phyloP scores from a whole-genome alignment of 2,329 filamentous ascomycete genomes.

The Torrubiellomyces zombiae region DNA sequence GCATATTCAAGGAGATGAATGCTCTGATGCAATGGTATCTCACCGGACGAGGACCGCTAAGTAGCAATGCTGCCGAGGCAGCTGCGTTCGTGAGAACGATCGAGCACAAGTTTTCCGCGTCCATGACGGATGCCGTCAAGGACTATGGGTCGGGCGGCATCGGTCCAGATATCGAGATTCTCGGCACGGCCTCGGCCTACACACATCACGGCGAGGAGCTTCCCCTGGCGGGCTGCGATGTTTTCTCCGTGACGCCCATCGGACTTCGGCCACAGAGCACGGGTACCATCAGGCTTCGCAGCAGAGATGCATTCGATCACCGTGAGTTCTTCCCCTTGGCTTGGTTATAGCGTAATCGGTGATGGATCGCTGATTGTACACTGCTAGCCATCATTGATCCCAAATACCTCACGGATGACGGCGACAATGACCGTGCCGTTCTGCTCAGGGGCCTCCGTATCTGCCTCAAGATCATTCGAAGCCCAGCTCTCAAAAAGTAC shows the following conservation, averaged over 20 bases:
- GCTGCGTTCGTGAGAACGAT: constrained; percentile 6
- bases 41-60: constrained; percentile 6
- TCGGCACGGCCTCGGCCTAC: constrained; percentile 5
- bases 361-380: not conserved
- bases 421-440: constrained; percentile 7
- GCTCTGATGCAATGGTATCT: constrained; percentile 6
- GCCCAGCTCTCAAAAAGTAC: constrained; percentile 4
- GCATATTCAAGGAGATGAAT: constrained; percentile 5
- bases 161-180: constrained; percentile 7
- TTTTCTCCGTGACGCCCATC: constrained; percentile 5
- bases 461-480: constrained; percentile 5
- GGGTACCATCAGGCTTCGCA: constrained; percentile 6
- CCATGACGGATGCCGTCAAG: constrained; percentile 3
- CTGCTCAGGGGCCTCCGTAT: constrained; percentile 6
- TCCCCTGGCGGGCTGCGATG: constrained; percentile 1
- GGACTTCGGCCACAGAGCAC: constrained; percentile 6
- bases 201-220: constrained; percentile 8
- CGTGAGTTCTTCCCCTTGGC: constrained; percentile 4
- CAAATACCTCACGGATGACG: constrained; percentile 7
- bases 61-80: constrained; percentile 7
- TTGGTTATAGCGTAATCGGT: constrained; percentile 1
- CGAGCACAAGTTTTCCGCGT: constrained; percentile 4
- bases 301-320: constrained; percentile 7
- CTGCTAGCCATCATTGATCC: constrained; percentile 7
- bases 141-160: constrained; percentile 6